Evolutionary conservation across 2,329 filamentous ascomycete genomes (phyloP).

Genomic region (Cercospora beticola): DNA sequence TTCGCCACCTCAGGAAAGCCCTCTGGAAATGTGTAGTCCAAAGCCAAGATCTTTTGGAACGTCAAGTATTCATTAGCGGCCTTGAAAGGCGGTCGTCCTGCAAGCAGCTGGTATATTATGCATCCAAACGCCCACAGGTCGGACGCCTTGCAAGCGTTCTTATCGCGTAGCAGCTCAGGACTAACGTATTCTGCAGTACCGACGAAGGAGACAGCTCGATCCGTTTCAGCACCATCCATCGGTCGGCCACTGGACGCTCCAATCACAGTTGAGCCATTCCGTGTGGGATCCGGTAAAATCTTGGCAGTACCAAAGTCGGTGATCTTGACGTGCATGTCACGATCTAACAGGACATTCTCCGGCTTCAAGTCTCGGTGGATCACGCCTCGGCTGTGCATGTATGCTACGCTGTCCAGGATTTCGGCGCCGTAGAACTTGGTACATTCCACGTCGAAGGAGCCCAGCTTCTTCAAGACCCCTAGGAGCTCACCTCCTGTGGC

Average conservation of each 20-base stretch:
- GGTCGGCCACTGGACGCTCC: constrained; percentile 47
- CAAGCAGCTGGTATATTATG: constrained; percentile 92
- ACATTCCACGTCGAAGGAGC: constrained; percentile 93
- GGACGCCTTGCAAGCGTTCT: constrained; percentile 95
- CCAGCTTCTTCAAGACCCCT: constrained; percentile 88
- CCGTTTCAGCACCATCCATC: constrained; percentile 61
- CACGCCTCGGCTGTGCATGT: constrained; percentile 95
- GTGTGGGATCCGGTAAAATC: constrained; percentile 61
- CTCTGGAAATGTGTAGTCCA: constrained; percentile 90
- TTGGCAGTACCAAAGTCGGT: constrained; percentile 99
- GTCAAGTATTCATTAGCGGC: constrained; percentile 93
- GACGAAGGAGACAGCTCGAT: constrained; percentile 88
- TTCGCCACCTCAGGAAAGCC: constrained; percentile 84
- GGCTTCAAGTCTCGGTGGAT: constrained; percentile 97
- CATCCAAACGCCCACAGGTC: constrained; percentile 98
- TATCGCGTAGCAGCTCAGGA: constrained; percentile 92
- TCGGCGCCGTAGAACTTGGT: constrained; percentile 92
- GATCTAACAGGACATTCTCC: constrained; percentile 92
- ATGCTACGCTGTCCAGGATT: constrained; percentile 92
- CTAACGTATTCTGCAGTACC: constrained; percentile 98
- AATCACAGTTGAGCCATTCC: constrained; percentile 38
- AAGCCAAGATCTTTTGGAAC: constrained; percentile 93
- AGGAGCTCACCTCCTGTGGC: constrained; percentile 90
- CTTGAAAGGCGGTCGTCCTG: constrained; percentile 97
- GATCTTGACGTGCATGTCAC: constrained; percentile 97